Base-by-base conservation (phyloP, 140 eudicot genomes). In the Senecio squalidus region DNA sequence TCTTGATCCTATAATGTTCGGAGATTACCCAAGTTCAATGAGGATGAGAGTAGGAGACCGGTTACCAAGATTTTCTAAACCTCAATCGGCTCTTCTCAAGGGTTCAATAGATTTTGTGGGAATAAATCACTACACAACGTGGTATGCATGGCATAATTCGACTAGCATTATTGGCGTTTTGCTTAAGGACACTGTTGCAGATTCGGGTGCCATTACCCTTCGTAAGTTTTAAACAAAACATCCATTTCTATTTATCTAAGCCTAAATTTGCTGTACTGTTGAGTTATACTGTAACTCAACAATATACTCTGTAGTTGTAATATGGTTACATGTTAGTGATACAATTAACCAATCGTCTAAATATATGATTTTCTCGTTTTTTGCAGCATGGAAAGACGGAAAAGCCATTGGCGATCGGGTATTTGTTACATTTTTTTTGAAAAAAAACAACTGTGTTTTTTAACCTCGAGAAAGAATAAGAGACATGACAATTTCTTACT, bases 101-200 rank as follows among this genome's bases (percentile, higher is more conserved):
- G 95, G 94, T 13, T 74, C 94, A 2, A 43, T 78, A n/a, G 96
- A 91, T 66, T 91, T 91, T 36, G 84, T 91, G 20, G 98, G 98
- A 41, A 80, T 91, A 38, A 91, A 91, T 69, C 96, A 91, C 65
- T 91, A 91, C 73, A 91, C 98, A 5, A 83, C 96, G 1, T 83
- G 82, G 82, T 91, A 78, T n/a, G 88, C 82, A 2, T 68, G 57
- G 73, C 58, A 79, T 34, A 79, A 81, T 67, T 61, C 69, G 11
- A 81, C 82, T 13, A 60, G 77, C 77, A 57, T 80, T 27, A 71
- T 80, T 18, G 84, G 85, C 0, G 50, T 52, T 30, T 50, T 90
- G 54, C 79, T 90, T 22, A 80, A 86, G 4, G 94, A 90, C 62
- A 22, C 94, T 18, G 29, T 76, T 8, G 56, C 94, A 23, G 94